Evolutionary conservation across 495 filamentous ascomycete genomes (phyloP).

Genomic region (Emericellopsis terricola): DNA sequence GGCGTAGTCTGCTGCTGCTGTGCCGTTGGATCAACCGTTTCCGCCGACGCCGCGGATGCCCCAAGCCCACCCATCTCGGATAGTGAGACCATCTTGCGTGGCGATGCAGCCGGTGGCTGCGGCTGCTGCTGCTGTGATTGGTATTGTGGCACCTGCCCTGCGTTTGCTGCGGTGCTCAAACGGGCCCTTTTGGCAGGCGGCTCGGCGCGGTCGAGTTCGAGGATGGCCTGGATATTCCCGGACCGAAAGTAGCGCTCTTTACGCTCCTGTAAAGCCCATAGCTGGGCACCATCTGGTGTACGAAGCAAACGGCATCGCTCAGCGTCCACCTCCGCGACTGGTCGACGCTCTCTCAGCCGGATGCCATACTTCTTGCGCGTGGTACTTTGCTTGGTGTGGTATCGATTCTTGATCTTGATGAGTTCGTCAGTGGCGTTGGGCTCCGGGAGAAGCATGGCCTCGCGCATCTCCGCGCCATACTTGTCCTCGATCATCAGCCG

Average conservation of each 20-base stretch:
- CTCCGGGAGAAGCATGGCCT: conserved; percentile 12
- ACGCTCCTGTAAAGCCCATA: too few species aligned
- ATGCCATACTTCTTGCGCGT: conserved; percentile 30
- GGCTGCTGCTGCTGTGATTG: background rate
- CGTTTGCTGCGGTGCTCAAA: too few species aligned
- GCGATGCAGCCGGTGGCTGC: background rate
- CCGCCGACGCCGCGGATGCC: conserved; percentile 1
- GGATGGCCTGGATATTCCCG: background rate
- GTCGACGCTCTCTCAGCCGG: conserved; percentile 12
- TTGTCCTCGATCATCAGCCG: conserved; percentile 13
- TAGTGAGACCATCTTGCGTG: background rate
- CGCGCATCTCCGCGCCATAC: conserved; percentile 6
- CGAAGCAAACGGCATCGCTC: background rate
- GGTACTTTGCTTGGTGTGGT: conserved; percentile 29
- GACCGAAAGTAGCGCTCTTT: background rate
- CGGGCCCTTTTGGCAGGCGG: too few species aligned
- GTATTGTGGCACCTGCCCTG: too few species aligned
- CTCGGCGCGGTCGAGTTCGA: too few species aligned
- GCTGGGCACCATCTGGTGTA: background rate
- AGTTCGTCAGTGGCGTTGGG: conserved; percentile 5
- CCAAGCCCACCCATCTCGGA: conserved; percentile 2
- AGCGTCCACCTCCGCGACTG: background rate
- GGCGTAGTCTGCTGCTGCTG: too few species aligned
- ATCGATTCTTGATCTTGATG: conserved; percentile 24
- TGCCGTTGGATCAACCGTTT: conserved; percentile 2